These are phyloP conservation scores for Puccinia novopanici DNA, from an alignment of 1,284 basidiomycete genomes.

Conservation along the genomic window DNA sequence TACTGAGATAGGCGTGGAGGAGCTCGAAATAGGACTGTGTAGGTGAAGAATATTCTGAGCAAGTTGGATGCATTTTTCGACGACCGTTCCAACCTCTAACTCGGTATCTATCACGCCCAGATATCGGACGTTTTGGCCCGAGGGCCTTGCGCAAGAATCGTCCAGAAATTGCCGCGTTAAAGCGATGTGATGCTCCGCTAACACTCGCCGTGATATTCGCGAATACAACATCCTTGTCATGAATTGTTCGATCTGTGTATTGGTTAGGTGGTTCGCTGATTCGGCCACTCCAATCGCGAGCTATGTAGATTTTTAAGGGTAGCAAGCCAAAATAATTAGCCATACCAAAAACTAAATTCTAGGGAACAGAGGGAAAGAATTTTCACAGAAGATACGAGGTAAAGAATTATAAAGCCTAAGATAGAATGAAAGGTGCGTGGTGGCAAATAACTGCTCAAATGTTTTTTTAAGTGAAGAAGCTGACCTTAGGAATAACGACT, in stretches of 20 bases:
- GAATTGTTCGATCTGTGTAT: constrained; percentile 79
- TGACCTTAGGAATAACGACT: constrained; percentile 58
- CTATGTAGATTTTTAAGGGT: no score
- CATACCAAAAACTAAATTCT: background rate
- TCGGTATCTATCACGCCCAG: constrained; percentile 41
- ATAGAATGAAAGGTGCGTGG: constrained; percentile 64
- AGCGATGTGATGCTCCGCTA: constrained; percentile 82
- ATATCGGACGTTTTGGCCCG: constrained; percentile 60
- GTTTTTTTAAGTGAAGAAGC: no score
- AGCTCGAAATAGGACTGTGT: background rate
- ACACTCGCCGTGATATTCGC: constrained; percentile 80
- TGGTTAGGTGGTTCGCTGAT: constrained; percentile 71
- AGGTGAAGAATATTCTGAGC: constrained; percentile 13
- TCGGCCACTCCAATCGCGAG: constrained; percentile 59
- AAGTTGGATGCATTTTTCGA: constrained; percentile 22
- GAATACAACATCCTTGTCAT: constrained; percentile 89
- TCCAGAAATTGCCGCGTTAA: constrained; percentile 61
- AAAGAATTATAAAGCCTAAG: constrained; percentile 70
- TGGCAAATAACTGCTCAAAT: constrained; percentile 46
- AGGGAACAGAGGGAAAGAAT: background rate
- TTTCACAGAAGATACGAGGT: constrained; percentile 59
- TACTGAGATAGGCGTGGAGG: background rate
- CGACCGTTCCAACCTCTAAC: background rate
- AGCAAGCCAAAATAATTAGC: constrained; percentile 53
- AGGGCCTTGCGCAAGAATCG: constrained; percentile 51